Evolutionary conservation across 2,329 filamentous ascomycete species (phyloP), one percentile per base, ranked within the genome.

Genomic region (Metarhizium rileyi): DNA sequence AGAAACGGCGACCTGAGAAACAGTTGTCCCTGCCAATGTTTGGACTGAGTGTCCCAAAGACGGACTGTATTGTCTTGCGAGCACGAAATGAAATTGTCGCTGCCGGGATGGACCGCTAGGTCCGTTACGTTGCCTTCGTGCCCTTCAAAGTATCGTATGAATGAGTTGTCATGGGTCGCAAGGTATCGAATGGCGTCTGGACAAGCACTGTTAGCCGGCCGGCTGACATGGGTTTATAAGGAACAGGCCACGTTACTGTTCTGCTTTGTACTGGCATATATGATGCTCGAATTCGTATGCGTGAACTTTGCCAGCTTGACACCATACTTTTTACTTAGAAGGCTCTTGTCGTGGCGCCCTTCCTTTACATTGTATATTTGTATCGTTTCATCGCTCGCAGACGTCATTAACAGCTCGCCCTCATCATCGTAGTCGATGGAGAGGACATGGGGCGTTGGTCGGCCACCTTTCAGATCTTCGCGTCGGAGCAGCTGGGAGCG

Each of bases 401-500:
- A 88, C 0, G 90, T 87, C 68, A 98, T 89, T 52, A 94, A 79
- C 46, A 91, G 86, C 66, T 96, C 90, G 66, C 93, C 93, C 41
- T 87, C 86, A 70, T 97, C 90, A 67, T 97, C 90, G 64, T 95
- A 98, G 71, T 98, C 91, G 59, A 98, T 80, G 2, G 91, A 97
- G 8, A 93, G 86, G 52, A 96, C 81, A 56, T 83, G 76, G 4
- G 83, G 80, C 46, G 75, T 71, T 9, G 73, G 67, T 51, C 71
- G 70, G 50, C 68, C 68, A 44, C 77, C 75, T 57, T 77, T 78
- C 38, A 72, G 57, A 53, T 79, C 76, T 40, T 81, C 74, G 51
- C 80, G 75, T 43, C 72, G 73, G 57, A 86, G 84, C 18, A 83
- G 76, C 66, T 69, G 33, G 20, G 18, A 18, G 38, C 38, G 22